A percentile compares a stretch with the other conserved stretches of the same genome.
Conservation (phyloP, 164 flowering plant genomes). For the Magnolia officinalis region DNA sequence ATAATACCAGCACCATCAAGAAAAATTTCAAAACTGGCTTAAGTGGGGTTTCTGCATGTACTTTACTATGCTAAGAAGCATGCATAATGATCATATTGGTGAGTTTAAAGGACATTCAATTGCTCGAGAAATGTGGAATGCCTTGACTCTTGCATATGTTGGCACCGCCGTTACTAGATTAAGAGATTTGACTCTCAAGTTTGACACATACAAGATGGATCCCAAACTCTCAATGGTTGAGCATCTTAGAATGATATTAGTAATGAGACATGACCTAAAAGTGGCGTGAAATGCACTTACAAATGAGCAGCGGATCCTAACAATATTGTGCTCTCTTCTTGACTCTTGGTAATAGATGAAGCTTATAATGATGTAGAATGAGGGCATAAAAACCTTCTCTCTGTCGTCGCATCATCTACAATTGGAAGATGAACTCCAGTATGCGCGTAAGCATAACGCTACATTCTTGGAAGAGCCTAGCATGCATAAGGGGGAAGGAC, state of each 20-base stretch:
- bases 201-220: neutral
- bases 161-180: neutral
- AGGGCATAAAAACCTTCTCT: neutral
- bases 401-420: no score
- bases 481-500: no score
- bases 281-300: neutral
- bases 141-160: neutral
- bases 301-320: conserved; percentile 9
- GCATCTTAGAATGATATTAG: conserved; percentile 5
- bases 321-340: neutral
- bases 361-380: conserved; percentile 7
- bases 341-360: no score
- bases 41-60: neutral
- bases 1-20: neutral
- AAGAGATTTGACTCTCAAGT: neutral
- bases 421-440: neutral
- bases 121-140: conserved; percentile 4
- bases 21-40: neutral
- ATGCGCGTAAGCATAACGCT: no score
- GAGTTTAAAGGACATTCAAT: neutral
- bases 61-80: conserved; percentile 1
- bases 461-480: no score
- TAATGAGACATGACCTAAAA: neutral
- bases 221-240: neutral
- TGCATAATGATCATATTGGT: conserved; percentile 4